Evolutionary conservation across 106 monocot species (phyloP).

Genomic region (Narthecium ossifragum): DNA sequence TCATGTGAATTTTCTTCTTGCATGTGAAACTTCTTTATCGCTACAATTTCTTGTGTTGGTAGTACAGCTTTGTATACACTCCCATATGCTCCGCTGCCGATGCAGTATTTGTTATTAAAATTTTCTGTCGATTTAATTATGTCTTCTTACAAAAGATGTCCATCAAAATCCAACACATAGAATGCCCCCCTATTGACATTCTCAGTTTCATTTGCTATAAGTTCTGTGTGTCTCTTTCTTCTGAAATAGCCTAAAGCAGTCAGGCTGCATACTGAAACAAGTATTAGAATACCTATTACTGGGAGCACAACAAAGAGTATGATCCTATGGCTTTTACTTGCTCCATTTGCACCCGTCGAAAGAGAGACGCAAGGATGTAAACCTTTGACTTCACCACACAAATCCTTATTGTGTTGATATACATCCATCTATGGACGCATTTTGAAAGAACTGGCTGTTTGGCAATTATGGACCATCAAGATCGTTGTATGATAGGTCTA

Average conservation of each 20-base stretch:
- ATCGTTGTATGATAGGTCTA: constrained; percentile 28
- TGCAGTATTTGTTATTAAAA: constrained; percentile 22
- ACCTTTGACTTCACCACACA: constrained; percentile 13
- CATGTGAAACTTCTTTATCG: constrained; percentile 26
- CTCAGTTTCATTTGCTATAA: background rate
- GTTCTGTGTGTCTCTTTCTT: background rate
- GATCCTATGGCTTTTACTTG: background rate
- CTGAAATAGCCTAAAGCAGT: no score
- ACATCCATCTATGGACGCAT: background rate
- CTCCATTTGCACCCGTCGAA: background rate
- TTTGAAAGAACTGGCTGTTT: background rate
- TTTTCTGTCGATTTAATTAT: constrained; percentile 29
- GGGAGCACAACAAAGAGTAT: background rate
- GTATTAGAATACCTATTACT: background rate
- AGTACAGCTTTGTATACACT: constrained; percentile 29
- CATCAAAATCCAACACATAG: constrained; percentile 9
- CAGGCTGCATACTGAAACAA: background rate
- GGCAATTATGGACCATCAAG: constrained; percentile 22
- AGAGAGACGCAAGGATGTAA: background rate
- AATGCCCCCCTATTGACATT: background rate
- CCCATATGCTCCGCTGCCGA: constrained; percentile 21
- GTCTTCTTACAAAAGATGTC: constrained; percentile 12
- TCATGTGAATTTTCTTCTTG: background rate
- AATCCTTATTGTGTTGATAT: constrained; percentile 13
- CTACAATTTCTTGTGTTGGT: background rate